A percentile compares a stretch with the other conserved stretches of the same genome.
Evolutionary conservation across 371 early-diverging fungal genomes (phyloP).

Genomic region (Apophysomyces ossiformis): DNA sequence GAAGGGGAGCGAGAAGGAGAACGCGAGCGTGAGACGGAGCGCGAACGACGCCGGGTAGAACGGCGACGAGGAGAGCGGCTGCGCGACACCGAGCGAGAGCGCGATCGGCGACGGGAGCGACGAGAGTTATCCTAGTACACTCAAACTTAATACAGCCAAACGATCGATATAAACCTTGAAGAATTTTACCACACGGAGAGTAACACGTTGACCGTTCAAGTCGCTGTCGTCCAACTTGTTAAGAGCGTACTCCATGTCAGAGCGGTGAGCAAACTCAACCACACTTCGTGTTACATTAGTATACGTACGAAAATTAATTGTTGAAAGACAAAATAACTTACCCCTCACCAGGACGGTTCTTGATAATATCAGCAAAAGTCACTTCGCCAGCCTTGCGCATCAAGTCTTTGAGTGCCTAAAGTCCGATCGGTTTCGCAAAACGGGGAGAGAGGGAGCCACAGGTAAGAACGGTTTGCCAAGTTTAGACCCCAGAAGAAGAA

Average conservation of each 20-base stretch:
- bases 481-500: slow-evolving; percentile 11
- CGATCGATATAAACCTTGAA: not conserved
- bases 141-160: slow-evolving; percentile 21
- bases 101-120: slow-evolving; percentile 41
- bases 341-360: slow-evolving; percentile 86
- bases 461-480: slow-evolving; percentile 21
- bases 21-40: slow-evolving; percentile 24
- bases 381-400: slow-evolving; percentile 96
- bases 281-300: slow-evolving; percentile 53
- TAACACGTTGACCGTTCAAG: slow-evolving; percentile 79
- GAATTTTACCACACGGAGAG: slow-evolving; percentile 74
- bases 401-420: slow-evolving; percentile 95
- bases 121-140: slow-evolving; percentile 44
- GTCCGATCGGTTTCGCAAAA: slow-evolving; percentile 7
- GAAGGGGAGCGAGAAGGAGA: slow-evolving; percentile 25
- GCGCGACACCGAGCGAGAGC: slow-evolving; percentile 42
- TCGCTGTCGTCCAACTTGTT: slow-evolving; percentile 87
- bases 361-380: slow-evolving; percentile 88
- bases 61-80: slow-evolving; percentile 47
- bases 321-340: slow-evolving; percentile 37
- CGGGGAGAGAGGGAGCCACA: slow-evolving; percentile 26
- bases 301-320: not conserved
- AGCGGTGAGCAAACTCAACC: slow-evolving; percentile 85
- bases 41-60: slow-evolving; percentile 40
- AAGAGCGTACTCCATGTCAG: slow-evolving; percentile 87